Percentiles rank a stretch among this genome's conserved stretches.
phyloP scores from a whole-genome alignment of 192 early-diverging fungal genomes.

The Coemansia sp. region DNA sequence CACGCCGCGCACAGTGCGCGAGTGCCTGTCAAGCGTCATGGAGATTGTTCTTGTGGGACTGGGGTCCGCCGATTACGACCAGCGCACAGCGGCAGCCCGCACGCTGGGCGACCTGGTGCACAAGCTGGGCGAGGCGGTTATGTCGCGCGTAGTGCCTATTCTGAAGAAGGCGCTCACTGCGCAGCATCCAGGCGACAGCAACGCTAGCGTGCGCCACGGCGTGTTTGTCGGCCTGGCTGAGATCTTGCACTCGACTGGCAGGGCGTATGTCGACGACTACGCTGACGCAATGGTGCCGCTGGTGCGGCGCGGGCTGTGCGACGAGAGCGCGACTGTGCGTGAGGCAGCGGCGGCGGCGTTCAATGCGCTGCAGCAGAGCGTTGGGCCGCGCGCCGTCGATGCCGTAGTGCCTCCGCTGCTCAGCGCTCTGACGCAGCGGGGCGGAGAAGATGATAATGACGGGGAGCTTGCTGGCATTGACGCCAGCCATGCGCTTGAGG shows the following conservation, averaged over 20 bases:
- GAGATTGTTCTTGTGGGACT: slow-evolving; percentile 81
- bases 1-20: slow-evolving; percentile 95
- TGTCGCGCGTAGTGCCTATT: slow-evolving; percentile 87
- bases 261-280: slow-evolving; percentile 78
- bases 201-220: slow-evolving; percentile 73
- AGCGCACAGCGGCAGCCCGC: slow-evolving; percentile 82
- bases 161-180: slow-evolving; percentile 73
- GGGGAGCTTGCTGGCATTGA: slow-evolving; percentile 25
- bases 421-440: slow-evolving; percentile 62
- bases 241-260: slow-evolving; percentile 84
- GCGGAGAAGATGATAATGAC: background rate
- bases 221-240: slow-evolving; percentile 91
- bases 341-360: slow-evolving; percentile 92
- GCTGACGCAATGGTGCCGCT: slow-evolving; percentile 78
- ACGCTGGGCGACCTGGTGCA: slow-evolving; percentile 92
- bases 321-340: slow-evolving; percentile 80
- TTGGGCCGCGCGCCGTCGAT: slow-evolving; percentile 93
- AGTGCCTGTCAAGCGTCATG: slow-evolving; percentile 91
- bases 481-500: slow-evolving; percentile 79
- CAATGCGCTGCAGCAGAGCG: slow-evolving; percentile 86
- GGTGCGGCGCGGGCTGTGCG: slow-evolving; percentile 83
- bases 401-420: slow-evolving; percentile 88
- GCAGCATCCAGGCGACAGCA: slow-evolving; percentile 17
- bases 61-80: slow-evolving; percentile 71
- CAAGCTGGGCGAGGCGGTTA: slow-evolving; percentile 88